phyloP scores from a whole-genome alignment of 1,284 basidiomycete genomes.

The Ganoderma multipileum region DNA sequence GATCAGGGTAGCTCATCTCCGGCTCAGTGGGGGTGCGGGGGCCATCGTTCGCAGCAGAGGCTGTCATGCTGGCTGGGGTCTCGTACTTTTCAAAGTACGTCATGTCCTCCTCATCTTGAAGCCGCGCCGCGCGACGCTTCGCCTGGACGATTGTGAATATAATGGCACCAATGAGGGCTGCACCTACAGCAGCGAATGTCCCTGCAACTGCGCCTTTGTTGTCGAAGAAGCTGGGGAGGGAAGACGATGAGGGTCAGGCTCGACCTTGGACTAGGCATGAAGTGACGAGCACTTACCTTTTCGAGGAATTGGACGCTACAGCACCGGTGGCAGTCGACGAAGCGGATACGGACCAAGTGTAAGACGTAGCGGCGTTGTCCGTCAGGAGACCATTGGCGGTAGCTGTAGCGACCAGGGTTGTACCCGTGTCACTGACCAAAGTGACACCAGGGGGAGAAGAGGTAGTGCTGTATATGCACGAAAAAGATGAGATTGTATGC shows the following conservation, averaged over 20 bases:
- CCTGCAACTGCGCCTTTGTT: slow-evolving; percentile 43
- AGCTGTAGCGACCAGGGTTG: slow-evolving; percentile 11
- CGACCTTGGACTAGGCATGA: background rate
- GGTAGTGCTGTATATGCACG: slow-evolving; percentile 5
- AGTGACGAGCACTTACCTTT: slow-evolving; percentile 29
- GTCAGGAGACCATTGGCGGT: background rate
- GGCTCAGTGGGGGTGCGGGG: slow-evolving; percentile 4
- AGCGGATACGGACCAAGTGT: slow-evolving; percentile 16
- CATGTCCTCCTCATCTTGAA: slow-evolving; percentile 39
- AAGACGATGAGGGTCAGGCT: background rate
- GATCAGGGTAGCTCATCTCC: slow-evolving; percentile 22
- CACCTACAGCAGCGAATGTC: slow-evolving; percentile 40
- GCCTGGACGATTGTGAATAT: slow-evolving; percentile 26
- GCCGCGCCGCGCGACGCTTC: slow-evolving; percentile 36
- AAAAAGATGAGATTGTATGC: slow-evolving; percentile 1
- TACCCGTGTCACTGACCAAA: slow-evolving; percentile 6
- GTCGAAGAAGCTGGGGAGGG: slow-evolving; percentile 39
- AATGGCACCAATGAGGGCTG: slow-evolving; percentile 33
- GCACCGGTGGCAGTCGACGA: slow-evolving; percentile 16
- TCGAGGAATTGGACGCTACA: slow-evolving; percentile 20
- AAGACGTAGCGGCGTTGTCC: slow-evolving; percentile 18
- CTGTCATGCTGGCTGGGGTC: slow-evolving; percentile 18
- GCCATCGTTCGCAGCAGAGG: background rate
- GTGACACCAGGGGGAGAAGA: slow-evolving; percentile 16
- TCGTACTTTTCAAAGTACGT: slow-evolving; percentile 43